These are phyloP conservation scores for Candida lessepsii DNA, from an alignment of 805 yeast species.

Conservation along the genomic window DNA sequence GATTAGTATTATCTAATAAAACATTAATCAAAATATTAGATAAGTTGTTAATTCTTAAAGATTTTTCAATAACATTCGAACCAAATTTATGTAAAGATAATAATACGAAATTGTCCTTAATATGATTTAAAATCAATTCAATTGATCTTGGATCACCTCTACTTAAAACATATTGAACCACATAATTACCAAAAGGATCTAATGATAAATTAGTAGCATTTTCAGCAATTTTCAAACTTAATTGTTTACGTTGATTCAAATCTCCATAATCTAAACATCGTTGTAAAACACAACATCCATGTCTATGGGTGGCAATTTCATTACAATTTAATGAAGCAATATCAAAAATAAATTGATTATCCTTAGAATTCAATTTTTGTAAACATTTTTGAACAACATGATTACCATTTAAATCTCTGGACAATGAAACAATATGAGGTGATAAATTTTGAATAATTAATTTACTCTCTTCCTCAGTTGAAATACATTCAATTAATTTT, in stretches of 20 bases:
- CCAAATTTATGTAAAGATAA: slow-evolving; percentile 62
- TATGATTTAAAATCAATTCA: slow-evolving; percentile 33
- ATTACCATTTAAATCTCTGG: slow-evolving; percentile 91
- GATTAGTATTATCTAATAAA: slow-evolving; percentile 34
- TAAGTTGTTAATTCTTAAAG: slow-evolving; percentile 47
- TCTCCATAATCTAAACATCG: slow-evolving; percentile 91
- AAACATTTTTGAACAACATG: slow-evolving; percentile 94
- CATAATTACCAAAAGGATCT: slow-evolving; percentile 97
- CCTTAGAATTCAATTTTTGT: slow-evolving; percentile 62
- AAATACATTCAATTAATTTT: slow-evolving; percentile 80
- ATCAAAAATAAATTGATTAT: slow-evolving; percentile 85
- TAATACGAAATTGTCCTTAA: slow-evolving; percentile 36
- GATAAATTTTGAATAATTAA: slow-evolving; percentile 59
- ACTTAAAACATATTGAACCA: slow-evolving; percentile 83
- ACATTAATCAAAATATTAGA: slow-evolving; percentile 45
- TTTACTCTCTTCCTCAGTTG: slow-evolving; percentile 67
- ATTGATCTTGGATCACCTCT: slow-evolving; percentile 42
- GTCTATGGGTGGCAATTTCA: slow-evolving; percentile 90
- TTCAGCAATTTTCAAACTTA: slow-evolving; percentile 66
- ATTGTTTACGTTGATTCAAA: slow-evolving; percentile 60
- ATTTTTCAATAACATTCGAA: slow-evolving; percentile 58
- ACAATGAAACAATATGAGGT: slow-evolving; percentile 72
- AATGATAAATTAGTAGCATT: slow-evolving; percentile 69
- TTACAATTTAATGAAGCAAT: slow-evolving; percentile 72
- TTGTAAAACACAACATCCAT: slow-evolving; percentile 96